phyloP scores from a whole-genome alignment of 768 basidiomycete genomes.

The Mycena galopus region DNA sequence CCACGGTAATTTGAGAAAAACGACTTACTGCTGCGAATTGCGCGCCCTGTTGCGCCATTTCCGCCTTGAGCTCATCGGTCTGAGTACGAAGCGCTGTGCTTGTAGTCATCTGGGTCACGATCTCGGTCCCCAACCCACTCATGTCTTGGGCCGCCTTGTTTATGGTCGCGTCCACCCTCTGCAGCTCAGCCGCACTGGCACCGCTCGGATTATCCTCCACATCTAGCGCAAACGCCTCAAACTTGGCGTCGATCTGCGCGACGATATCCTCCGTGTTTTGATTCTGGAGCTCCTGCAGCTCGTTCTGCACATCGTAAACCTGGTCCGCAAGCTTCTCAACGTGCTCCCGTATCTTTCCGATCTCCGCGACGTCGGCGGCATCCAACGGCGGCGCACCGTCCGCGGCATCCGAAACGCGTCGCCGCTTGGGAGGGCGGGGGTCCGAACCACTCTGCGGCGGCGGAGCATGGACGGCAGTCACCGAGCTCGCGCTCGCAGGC shows the following conservation, averaged over 20 bases:
- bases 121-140: not conserved
- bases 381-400: conserved; percentile 35
- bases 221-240: conserved; percentile 2
- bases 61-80: not conserved
- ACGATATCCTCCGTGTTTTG: conserved; percentile 1
- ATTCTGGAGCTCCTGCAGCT: not conserved
- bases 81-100: not conserved
- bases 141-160: not conserved
- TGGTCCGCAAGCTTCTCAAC: conserved; percentile 40
- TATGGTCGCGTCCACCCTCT: not conserved
- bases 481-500: not conserved
- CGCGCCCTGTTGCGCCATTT: not conserved
- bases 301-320: conserved; percentile 1
- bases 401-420: conserved; percentile 39
- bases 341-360: conserved; percentile 37
- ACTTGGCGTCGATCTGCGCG: conserved; percentile 13
- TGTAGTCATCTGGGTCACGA: not conserved
- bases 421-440: conserved; percentile 45
- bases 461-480: conserved; percentile 34
- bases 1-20: not conserved
- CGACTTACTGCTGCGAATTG: conserved; percentile 23
- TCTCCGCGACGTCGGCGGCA: conserved; percentile 36
- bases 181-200: not conserved
- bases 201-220: not conserved
- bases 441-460: conserved; percentile 7